Base-by-base conservation (phyloP, 805 yeast species). In the Sugiyamaella chiloensis region DNA sequence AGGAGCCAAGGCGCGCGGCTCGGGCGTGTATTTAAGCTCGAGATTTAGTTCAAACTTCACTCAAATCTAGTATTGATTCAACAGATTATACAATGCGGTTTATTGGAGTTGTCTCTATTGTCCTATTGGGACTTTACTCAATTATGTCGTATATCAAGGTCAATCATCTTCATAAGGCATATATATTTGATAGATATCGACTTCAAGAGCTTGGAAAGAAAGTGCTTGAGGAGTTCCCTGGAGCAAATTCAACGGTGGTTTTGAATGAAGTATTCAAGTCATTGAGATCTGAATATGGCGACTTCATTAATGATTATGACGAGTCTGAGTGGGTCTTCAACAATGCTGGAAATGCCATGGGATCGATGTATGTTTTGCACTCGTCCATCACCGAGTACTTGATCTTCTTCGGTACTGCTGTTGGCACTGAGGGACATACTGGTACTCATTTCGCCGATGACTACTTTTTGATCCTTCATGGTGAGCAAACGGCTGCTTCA, bases 291-390 rank as follows among this genome's bases (percentile, higher is more conserved):
- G 78, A 72, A 40, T 93, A 93, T 64, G 95, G 96, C 9, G 81
- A 79, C 5, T 63, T 76, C 56, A 78, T 91, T 67, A 87, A 87
- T 67, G 81, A 80, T 54, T 74, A 84, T 56, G 79, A 82, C 63
- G 72, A 74, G 43, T 85, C 85, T 45, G 91, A 90, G 55, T 93
- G 98, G 98, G 85, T 93, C 44, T 91, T 82, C 78, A 93, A 93
- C 76, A 88, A 87, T 60, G 99, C 99, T 2, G 99, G 99, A 47
- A 96, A 96, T 57, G 98, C 99, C 44, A 93, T 93, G 99, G 75
- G 75, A 30, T 81, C 89, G 47, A 91, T 93, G 98, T 78, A 87
- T 59, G 87, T 93, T 52, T 73, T 91, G 56, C 99, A 93, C 66
- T 97, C 98, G 8, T 93, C 98, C 6, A 74, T 93, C 59, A 74